phyloP scores from a whole-genome alignment of 208 protist genomes.

The Hexamita inflata region DNA sequence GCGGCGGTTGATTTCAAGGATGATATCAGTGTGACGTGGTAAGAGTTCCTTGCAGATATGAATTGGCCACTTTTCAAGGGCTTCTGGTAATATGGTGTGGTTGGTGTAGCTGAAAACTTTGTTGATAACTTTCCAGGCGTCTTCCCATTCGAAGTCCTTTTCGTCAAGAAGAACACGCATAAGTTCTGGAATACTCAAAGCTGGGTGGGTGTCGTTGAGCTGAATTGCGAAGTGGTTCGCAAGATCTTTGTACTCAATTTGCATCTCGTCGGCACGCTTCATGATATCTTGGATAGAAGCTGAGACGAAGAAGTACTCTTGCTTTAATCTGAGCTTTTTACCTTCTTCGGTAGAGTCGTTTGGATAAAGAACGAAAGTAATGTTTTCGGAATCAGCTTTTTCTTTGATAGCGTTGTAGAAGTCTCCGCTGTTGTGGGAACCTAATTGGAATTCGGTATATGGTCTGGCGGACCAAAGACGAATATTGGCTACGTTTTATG shows the following conservation, averaged over 20 bases:
- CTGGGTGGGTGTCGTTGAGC: slow-evolving; percentile 69
- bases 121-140: slow-evolving; percentile 54
- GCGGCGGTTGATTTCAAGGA: slow-evolving; percentile 62
- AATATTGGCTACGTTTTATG: slow-evolving; percentile 18
- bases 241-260: slow-evolving; percentile 30
- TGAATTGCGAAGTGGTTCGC: slow-evolving; percentile 53
- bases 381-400: slow-evolving; percentile 51
- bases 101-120: slow-evolving; percentile 62
- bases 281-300: slow-evolving; percentile 64
- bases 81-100: slow-evolving; percentile 66
- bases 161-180: slow-evolving; percentile 54
- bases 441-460: slow-evolving; percentile 39
- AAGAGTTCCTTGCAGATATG: slow-evolving; percentile 52
- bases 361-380: slow-evolving; percentile 67
- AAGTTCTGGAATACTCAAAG: slow-evolving; percentile 60
- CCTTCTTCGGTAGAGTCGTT: slow-evolving; percentile 58
- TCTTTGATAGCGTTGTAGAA: slow-evolving; percentile 52
- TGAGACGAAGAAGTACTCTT: slow-evolving; percentile 59
- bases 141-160: slow-evolving; percentile 50
- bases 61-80: slow-evolving; percentile 63
- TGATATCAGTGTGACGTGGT: slow-evolving; percentile 63
- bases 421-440: slow-evolving; percentile 47
- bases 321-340: slow-evolving; percentile 63
- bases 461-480: slow-evolving; percentile 31
- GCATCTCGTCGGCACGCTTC: slow-evolving; percentile 40